These are phyloP conservation scores for Daedaleopsis nitida DNA, from an alignment of 768 basidiomycete species.

Conservation along the genomic window DNA sequence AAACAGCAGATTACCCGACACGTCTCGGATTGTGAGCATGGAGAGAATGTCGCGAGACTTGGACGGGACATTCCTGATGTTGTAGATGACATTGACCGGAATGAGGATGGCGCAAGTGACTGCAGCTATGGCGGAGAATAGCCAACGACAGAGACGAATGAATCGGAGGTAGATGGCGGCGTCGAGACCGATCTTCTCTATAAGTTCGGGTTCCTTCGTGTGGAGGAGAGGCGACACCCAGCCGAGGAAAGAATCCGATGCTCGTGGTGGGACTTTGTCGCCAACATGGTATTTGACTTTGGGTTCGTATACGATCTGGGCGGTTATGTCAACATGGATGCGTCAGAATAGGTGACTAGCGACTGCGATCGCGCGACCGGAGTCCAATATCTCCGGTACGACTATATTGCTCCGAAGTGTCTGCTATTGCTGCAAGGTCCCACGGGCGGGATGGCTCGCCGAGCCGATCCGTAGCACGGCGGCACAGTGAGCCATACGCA, in stretches of 20 bases:
- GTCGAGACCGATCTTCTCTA: conserved; percentile 89
- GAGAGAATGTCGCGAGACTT: conserved; percentile 63
- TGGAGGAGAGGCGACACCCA: conserved; percentile 88
- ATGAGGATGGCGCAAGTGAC: conserved; percentile 75
- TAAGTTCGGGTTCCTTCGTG: conserved; percentile 85
- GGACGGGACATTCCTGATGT: conserved; percentile 61
- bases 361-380: no score
- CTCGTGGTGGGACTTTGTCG: conserved; percentile 74
- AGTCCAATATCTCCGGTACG: not conserved
- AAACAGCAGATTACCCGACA: conserved; percentile 70
- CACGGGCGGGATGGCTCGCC: no score
- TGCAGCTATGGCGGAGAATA: conserved; percentile 65
- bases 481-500: no score
- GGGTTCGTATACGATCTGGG: conserved; percentile 86
- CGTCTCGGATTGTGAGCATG: conserved; percentile 86
- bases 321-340: not conserved
- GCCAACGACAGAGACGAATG: conserved; percentile 76
- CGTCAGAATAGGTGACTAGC: not conserved
- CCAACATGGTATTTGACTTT: conserved; percentile 90
- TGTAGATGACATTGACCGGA: conserved; percentile 87
- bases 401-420: not conserved
- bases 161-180: conserved; percentile 93
- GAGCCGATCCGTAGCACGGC: no score
- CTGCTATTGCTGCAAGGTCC: no score
- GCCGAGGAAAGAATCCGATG: conserved; percentile 80